phyloP scores from a whole-genome alignment of 1,284 basidiomycete genomes.

The Cutaneotrichosporon dermatis region DNA sequence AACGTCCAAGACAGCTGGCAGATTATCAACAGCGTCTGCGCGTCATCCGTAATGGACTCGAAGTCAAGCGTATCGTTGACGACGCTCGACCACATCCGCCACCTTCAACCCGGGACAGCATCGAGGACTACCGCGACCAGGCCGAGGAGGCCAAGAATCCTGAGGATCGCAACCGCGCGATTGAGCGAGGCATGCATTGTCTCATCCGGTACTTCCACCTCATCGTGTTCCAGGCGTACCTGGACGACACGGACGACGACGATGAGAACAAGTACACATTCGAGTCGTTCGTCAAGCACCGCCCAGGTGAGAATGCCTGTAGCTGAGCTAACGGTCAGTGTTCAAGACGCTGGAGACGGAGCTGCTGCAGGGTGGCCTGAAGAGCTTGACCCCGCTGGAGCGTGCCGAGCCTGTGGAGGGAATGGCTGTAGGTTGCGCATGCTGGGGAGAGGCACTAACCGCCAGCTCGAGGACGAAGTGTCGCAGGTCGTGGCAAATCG shows the following conservation, averaged over 20 bases:
- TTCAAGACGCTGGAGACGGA: slow-evolving; percentile 96
- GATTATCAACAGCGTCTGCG: slow-evolving; percentile 74
- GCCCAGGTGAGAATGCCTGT: slow-evolving; percentile 46
- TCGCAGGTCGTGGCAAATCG: slow-evolving; percentile 77
- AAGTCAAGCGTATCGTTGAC: slow-evolving; percentile 82
- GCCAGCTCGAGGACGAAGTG: slow-evolving; percentile 69
- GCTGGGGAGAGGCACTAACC: neutral
- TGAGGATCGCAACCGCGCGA: slow-evolving; percentile 60
- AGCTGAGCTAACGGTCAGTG: slow-evolving; percentile 55
- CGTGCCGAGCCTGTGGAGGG: slow-evolving; percentile 66
- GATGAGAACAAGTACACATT: slow-evolving; percentile 71
- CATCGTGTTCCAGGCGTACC: slow-evolving; percentile 89
- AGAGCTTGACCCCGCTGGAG: slow-evolving; percentile 79
- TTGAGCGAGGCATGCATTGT: slow-evolving; percentile 73
- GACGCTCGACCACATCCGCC: slow-evolving; percentile 86
- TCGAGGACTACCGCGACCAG: slow-evolving; percentile 63
- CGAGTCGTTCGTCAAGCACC: slow-evolving; percentile 71
- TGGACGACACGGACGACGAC: slow-evolving; percentile 79
- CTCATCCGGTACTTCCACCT: slow-evolving; percentile 84
- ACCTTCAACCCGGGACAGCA: slow-evolving; percentile 82
- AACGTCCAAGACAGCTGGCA: slow-evolving; percentile 51
- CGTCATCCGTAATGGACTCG: slow-evolving; percentile 83
- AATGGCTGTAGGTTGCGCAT: slow-evolving; percentile 57
- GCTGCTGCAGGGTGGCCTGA: slow-evolving; percentile 69
- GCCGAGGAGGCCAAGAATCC: slow-evolving; percentile 76